Evolutionary conservation across 805 yeast genomes (phyloP), one percentile per base, ranked within the genome.

Genomic region (Jamesozyma hellenica): DNA sequence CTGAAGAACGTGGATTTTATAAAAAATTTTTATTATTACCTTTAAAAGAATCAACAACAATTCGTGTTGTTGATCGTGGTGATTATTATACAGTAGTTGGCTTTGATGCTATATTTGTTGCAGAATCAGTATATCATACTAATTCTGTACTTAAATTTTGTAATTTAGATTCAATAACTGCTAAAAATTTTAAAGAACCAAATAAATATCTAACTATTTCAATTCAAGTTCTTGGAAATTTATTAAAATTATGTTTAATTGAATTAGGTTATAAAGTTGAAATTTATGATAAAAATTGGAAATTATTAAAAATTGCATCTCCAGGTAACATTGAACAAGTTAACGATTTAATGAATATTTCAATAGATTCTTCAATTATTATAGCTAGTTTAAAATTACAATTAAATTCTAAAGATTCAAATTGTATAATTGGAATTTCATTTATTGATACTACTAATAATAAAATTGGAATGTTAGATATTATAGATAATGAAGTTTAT

Each of bases 271-370:
- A 71, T 52, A 86, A 86, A 56, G 73, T 92, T 14, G 95, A 88
- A 54, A 72, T 92, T 14, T 90, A 82, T 56, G 78, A 77, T 48
- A 75, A 70, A 54, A 64, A 60, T 44, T 90, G 95, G 74, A 67
- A 60, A 36, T 63, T 72, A 39, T 49, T 64, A 46, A 72, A 66
- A 42, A 63, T 69, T 32, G 96, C 95, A 0, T 80, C 95, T 1
- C 96, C 97, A 0, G 98, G 98, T 5, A 88, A 92, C 59, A 64
- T 88, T 36, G 83, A 79, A 42, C 77, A 70, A 32, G 74, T 82
- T 35, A 95, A 84, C 48, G 87, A 82, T 27, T 63, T 85, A 61
- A 66, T 86, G 46, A 64, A 64, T 38, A 56, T 66, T 3, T 64
- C 72, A 10, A 58, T 65, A 19, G 72, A 69, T 26, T 60, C 67